Conservation (phyloP, 2,329 filamentous ascomycete species). For the Coniochaeta sp. region DNA sequence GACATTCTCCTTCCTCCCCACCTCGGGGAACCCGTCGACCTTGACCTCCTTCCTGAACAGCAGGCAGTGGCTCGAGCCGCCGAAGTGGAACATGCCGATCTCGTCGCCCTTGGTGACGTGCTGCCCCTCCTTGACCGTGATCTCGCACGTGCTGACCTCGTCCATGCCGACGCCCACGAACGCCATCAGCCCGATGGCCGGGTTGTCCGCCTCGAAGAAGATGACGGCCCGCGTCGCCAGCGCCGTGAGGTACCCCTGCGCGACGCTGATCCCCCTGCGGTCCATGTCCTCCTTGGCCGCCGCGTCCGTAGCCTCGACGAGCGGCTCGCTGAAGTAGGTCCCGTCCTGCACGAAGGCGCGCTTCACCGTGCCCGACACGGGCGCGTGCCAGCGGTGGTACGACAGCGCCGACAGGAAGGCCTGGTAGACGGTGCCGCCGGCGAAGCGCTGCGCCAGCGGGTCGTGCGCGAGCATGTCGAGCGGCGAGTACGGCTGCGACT, state of each 20-base stretch:
- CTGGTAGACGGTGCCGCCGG: slow-evolving; percentile 61
- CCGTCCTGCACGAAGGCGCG: slow-evolving; percentile 53
- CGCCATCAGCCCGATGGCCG: slow-evolving; percentile 59
- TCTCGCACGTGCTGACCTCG: slow-evolving; percentile 67
- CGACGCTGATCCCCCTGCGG: slow-evolving; percentile 33
- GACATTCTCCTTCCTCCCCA: slow-evolving; percentile 20
- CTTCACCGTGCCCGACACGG: slow-evolving; percentile 54
- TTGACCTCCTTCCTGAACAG: slow-evolving; percentile 54
- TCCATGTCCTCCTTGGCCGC: slow-evolving; percentile 23
- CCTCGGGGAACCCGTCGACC: slow-evolving; percentile 28
- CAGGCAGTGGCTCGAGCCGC: slow-evolving; percentile 64
- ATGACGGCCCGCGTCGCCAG: slow-evolving; percentile 65
- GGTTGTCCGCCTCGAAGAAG: slow-evolving; percentile 63
- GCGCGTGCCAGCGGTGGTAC: slow-evolving; percentile 67
- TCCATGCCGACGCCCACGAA: slow-evolving; percentile 71
- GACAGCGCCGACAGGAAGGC: slow-evolving; percentile 60
- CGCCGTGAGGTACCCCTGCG: slow-evolving; percentile 59
- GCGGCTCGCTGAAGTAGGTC: slow-evolving; percentile 59
- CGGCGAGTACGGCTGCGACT: slow-evolving; percentile 61
- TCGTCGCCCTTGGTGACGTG: slow-evolving; percentile 62
- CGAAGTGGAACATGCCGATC: slow-evolving; percentile 74
- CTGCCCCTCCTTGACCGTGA: slow-evolving; percentile 60
- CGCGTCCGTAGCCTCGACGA: slow-evolving; percentile 25
- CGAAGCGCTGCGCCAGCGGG: slow-evolving; percentile 43
- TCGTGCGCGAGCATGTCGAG: slow-evolving; percentile 56